Evolutionary conservation across 129 eudicot genomes (phyloP), one percentile per base, ranked within the genome.

Genomic region (Artemisia annua): DNA sequence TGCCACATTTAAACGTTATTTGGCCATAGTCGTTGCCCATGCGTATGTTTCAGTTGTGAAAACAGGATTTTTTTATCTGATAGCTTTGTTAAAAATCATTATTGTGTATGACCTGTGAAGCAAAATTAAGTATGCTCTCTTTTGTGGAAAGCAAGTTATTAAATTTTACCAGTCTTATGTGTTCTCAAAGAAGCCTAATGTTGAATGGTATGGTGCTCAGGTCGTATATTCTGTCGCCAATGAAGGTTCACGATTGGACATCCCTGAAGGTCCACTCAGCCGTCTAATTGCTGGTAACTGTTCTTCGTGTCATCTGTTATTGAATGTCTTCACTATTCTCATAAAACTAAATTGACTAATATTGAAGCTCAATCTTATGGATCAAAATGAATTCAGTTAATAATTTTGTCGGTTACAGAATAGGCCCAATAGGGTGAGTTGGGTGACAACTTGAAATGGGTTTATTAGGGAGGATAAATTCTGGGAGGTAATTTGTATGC

Each of bases 181-280:
- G 58, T 72, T 57, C 11, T 46, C 20, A 72, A 46, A 9, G 55
- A 32, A 60, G 68, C 49, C 63, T 20, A 73, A 6, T 50, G 72
- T n/a, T 50, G 17, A 26, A 11, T 22, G 24, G 5, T 57, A 7
- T 62, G 49, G 17, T 75, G 17, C 78, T 26, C 48, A 95, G 99
- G 97, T 95, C 28, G 99, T 90, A 48, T 90, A 84, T 80, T 75
- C 90, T 24, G 97, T 93, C 53, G 92, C 85, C 28, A 78, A 95
- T 26, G 96, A 90, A 78, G 94, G 94, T 20, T 82, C 93, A 1
- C 80, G 96, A 48, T 66, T 95, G 78, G 96, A 95, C 77, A 82
- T 95, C 32, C 99, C 99, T 24, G 97, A 95, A 77, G 99, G 99
- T n/a, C 97, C 99, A 18, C 75, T 95, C n/a, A 91, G 97, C 75